Conservation (phyloP, 2,329 filamentous ascomycete species). For the Ophiostoma sp. region DNA sequence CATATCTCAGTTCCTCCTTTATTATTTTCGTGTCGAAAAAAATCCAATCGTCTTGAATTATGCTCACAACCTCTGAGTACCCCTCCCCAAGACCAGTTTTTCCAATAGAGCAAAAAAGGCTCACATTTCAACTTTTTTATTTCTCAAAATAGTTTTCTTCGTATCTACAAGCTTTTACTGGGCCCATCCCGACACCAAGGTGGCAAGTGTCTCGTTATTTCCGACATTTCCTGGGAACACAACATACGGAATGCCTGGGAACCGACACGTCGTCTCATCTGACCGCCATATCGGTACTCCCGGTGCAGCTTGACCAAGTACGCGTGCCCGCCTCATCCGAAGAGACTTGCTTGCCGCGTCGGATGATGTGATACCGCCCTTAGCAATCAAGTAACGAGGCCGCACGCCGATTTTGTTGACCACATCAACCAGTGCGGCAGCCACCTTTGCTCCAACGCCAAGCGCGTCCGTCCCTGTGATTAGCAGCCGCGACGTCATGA, state of each 20-base stretch:
- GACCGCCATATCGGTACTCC: constrained; percentile 56
- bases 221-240: constrained; percentile 57
- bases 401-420: constrained; percentile 26
- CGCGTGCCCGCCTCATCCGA: constrained; percentile 47
- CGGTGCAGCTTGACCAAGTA: constrained; percentile 52
- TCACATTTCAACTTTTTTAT: too few species aligned
- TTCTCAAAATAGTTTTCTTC: too few species aligned
- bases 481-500: constrained; percentile 55
- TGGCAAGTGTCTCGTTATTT: constrained; percentile 40
- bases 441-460: constrained; percentile 40
- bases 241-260: constrained; percentile 48
- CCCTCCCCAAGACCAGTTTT: too few species aligned
- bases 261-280: constrained; percentile 47
- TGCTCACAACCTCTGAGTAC: too few species aligned
- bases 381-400: constrained; percentile 53
- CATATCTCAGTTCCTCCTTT: too few species aligned
- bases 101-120: too few species aligned
- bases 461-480: constrained; percentile 32
- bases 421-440: constrained; percentile 40
- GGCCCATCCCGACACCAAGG: constrained; percentile 35
- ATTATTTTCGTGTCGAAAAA: too few species aligned
- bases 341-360: constrained; percentile 54
- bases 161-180: background rate
- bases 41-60: too few species aligned
- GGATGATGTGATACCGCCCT: constrained; percentile 55